Conservation (phyloP, 495 filamentous ascomycete genomes). For the Aspergillus coremiiformis region DNA sequence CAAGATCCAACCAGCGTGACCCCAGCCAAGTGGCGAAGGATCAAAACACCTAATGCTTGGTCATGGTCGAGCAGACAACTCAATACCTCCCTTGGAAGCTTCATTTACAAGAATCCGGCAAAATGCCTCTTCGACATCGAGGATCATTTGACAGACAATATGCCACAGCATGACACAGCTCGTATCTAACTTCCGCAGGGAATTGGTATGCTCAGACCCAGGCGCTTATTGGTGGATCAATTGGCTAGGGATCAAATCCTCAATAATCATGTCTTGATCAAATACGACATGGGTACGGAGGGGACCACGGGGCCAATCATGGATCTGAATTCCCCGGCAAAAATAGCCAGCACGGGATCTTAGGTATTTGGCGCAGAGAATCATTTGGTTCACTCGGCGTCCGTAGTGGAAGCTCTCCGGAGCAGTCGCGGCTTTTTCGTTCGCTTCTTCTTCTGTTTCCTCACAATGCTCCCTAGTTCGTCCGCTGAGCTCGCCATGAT, state of each 20-base stretch:
- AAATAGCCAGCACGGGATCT: neutral
- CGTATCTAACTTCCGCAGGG: neutral
- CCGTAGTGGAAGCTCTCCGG: slow-evolving; percentile 17
- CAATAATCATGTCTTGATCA: neutral
- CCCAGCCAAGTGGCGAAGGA: neutral
- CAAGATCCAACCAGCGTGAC: neutral
- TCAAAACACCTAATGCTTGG: neutral
- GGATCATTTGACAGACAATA: neutral
- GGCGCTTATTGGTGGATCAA: neutral
- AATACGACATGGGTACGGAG: neutral
- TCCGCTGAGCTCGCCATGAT: slow-evolving; percentile 19
- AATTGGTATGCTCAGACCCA: neutral
- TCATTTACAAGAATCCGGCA: neutral
- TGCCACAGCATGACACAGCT: neutral
- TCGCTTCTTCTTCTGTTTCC: slow-evolving; percentile 12
- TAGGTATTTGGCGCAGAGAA: too few relatives aligned
- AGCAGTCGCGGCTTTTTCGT: slow-evolving; percentile 23
- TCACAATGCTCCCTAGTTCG: slow-evolving; percentile 15
- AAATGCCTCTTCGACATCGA: neutral
- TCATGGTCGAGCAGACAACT: neutral
- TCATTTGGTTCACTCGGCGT: slow-evolving; percentile 17
- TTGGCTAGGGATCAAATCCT: neutral
- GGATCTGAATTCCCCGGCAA: neutral
- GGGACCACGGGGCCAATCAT: neutral
- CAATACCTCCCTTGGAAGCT: neutral